phyloP scores from a whole-genome alignment of 495 filamentous ascomycete species.

The Viridothelium virens region DNA sequence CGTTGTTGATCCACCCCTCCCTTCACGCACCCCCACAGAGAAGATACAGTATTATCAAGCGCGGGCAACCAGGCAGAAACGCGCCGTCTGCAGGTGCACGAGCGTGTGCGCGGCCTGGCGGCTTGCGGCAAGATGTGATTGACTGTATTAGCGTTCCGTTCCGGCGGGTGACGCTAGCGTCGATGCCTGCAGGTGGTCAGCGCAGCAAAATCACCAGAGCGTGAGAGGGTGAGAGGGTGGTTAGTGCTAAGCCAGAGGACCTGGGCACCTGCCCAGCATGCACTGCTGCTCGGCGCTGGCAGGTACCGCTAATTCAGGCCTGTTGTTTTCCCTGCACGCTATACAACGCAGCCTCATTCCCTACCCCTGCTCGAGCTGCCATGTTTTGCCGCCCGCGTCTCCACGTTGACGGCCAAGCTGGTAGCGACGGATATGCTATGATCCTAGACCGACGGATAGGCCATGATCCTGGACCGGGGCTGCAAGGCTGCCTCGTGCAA shows the following conservation, averaged over 20 bases:
- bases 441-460: background rate
- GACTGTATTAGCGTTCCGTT: background rate
- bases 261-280: background rate
- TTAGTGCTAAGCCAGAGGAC: too few species aligned
- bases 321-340: background rate
- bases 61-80: slow-evolving; percentile 6
- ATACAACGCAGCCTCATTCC: background rate
- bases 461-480: background rate
- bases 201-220: too few species aligned
- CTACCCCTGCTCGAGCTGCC: background rate
- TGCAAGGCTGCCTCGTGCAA: slow-evolving; percentile 20
- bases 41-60: background rate
- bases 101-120: background rate
- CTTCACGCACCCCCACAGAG: background rate
- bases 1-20: background rate
- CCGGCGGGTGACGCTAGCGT: background rate
- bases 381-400: background rate
- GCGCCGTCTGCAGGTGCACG: slow-evolving; percentile 8
- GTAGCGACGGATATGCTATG: background rate
- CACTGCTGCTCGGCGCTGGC: background rate
- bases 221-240: too few species aligned
- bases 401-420: background rate
- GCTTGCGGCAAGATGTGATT: slow-evolving; percentile 6
- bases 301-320: background rate
- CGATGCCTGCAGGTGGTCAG: background rate